Conservation (phyloP, 2,329 filamentous ascomycete genomes). For the Pseudogymnoascus sp. region DNA sequence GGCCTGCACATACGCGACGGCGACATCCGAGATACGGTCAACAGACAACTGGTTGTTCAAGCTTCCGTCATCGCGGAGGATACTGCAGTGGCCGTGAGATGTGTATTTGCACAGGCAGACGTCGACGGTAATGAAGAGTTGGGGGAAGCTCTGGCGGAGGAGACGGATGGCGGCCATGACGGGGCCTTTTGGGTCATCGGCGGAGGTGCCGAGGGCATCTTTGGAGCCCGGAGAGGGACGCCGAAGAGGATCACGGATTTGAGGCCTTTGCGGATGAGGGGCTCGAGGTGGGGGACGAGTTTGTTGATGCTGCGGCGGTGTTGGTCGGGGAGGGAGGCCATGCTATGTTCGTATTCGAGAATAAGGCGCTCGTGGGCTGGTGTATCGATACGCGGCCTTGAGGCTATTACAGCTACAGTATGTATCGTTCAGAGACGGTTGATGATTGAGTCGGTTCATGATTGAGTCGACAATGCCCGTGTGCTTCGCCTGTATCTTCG, state of each 20-base stretch:
- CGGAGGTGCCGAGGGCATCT: slow-evolving; percentile 82
- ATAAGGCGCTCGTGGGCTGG: too few species aligned
- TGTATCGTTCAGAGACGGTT: too few species aligned
- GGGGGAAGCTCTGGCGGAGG: slow-evolving; percentile 75
- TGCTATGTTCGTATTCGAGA: too few species aligned
- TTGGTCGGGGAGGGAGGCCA: slow-evolving; percentile 87
- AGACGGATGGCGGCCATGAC: slow-evolving; percentile 83
- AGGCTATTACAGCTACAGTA: too few species aligned
- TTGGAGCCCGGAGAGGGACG: slow-evolving; percentile 81
- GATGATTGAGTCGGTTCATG: too few species aligned
- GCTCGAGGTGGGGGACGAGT: slow-evolving; percentile 73
- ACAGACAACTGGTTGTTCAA: slow-evolving; percentile 92
- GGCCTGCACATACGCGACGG: slow-evolving; percentile 90
- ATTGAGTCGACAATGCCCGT: too few species aligned
- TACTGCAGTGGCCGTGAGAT: slow-evolving; percentile 94
- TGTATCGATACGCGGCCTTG: too few species aligned
- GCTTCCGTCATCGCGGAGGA: slow-evolving; percentile 83
- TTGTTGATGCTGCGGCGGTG: slow-evolving; percentile 81
- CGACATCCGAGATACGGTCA: slow-evolving; percentile 93
- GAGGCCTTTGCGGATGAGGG: slow-evolving; percentile 82
- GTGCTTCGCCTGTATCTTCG: too few species aligned
- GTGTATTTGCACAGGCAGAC: slow-evolving; percentile 99
- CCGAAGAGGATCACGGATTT: slow-evolving; percentile 93
- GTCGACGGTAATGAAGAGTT: slow-evolving; percentile 84
- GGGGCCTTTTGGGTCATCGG: slow-evolving; percentile 87